Base-by-base conservation (phyloP, 768 basidiomycete species). In the Asterophora lycoperdoides region DNA sequence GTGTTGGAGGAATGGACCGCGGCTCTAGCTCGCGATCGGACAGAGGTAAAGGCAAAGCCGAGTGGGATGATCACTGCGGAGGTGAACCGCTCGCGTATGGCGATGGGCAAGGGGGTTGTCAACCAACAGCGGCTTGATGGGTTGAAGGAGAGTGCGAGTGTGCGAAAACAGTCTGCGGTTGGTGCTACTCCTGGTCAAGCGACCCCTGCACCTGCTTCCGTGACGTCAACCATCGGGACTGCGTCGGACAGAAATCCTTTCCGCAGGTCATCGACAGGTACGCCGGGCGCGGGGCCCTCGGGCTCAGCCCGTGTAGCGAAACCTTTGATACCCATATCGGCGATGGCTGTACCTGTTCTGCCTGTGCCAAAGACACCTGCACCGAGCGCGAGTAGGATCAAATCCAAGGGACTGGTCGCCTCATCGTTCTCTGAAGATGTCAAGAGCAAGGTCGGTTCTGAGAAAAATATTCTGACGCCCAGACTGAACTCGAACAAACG, bases 271-370 rank as follows among this genome's bases (percentile, higher is more conserved):
- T 52, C 55, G 26, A 32, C 36, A 23, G 23, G 23, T 23, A 23
- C 23, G 23, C 23, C 23, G 3, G 6, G 23, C 23, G 23, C 23
- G 23, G 23, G 23, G 23, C 23, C 23, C 23, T 23, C 23, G 23
- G 23, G 23, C 23, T 32, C 47, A 34, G 19, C 38, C 36, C 38
- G 19, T 29, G 43, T 9, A 26, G 41, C 46, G 30, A 61, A 61
- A 39, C 51, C 52, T 8, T 36, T 64, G 39, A 61, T 52, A 38
- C 63, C 59, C 2, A 62, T 66, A 13, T 64, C 62, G 13, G 47
- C 60, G 2, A 54, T 66, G n/a, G 58, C 64, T 41, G 45, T 66
- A 23, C 64, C 63, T 9, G 14, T 54, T n/a, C 56, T 66, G 29
- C 28, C 7, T 44, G 54, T 29, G 34, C 36, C 55, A 49, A 48